Percentiles rank a stretch among this genome's conserved stretches.
Evolutionary conservation across 371 early-diverging fungal genomes (phyloP).

Genomic region (Rhizomucor miehei): DNA sequence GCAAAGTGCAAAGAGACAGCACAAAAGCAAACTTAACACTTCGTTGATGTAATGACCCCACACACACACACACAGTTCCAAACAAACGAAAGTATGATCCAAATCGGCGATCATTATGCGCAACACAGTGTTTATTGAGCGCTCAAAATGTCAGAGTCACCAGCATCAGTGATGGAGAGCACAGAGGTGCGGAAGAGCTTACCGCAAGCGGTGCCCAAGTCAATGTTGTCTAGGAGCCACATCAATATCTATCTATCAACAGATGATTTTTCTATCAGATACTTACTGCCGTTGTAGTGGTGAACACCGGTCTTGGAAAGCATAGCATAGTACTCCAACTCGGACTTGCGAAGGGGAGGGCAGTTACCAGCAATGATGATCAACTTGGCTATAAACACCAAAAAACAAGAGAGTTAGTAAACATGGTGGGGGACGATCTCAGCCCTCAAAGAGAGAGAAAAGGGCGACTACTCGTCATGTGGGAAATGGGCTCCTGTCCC

Average conservation of each 20-base stretch:
- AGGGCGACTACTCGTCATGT: conserved; percentile 1
- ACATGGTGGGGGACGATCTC: conserved; percentile 22
- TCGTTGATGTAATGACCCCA: no score
- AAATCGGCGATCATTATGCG: no score
- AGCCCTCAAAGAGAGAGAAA: conserved; percentile 15
- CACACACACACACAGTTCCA: no score
- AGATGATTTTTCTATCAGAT: neutral
- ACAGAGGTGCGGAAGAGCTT: conserved; percentile 93
- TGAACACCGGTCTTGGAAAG: conserved; percentile 99
- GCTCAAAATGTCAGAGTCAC: conserved; percentile 81
- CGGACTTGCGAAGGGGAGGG: conserved; percentile 98
- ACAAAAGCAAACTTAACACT: no score
- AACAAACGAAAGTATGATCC: no score
- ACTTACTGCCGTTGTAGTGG: conserved; percentile 93
- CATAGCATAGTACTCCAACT: conserved; percentile 99
- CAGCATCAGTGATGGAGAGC: conserved; percentile 96
- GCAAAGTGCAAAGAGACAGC: no score
- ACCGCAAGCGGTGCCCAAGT: conserved; percentile 99
- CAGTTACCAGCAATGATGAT: conserved; percentile 98
- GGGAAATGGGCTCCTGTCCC: no score
- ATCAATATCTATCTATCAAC: neutral
- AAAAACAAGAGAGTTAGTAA: conserved; percentile 10
- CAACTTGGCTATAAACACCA: conserved; percentile 79
- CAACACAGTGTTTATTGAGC: conserved; percentile 28
- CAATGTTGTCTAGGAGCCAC: conserved; percentile 84